Conservation (phyloP, 768 basidiomycete species). For the Symmetrospora coprosmae region DNA sequence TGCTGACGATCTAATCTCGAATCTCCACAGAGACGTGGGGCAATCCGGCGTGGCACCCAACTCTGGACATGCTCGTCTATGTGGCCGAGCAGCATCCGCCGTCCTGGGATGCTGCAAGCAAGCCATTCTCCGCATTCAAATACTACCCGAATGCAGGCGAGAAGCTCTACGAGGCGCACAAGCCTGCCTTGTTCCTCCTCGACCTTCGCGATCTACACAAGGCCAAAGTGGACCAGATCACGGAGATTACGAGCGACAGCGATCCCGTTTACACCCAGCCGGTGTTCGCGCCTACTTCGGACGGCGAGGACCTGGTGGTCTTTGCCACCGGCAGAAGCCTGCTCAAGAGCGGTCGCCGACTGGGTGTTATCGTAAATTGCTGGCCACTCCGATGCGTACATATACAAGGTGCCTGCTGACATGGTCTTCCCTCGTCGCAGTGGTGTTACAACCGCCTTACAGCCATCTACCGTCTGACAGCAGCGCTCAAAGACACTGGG, state of each 20-base stretch:
- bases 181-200: slow-evolving; percentile 48
- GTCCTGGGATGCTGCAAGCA: not conserved
- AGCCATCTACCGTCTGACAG: not conserved
- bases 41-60: not conserved
- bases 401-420: not conserved
- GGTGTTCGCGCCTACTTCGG: slow-evolving; percentile 41
- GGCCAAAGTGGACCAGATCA: slow-evolving; percentile 4
- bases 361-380: slow-evolving; percentile 40
- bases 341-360: slow-evolving; percentile 46
- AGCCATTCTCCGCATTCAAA: slow-evolving; percentile 41
- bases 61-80: slow-evolving; percentile 9
- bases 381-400: not conserved
- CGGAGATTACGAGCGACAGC: not conserved
- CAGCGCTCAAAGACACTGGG: slow-evolving; percentile 37
- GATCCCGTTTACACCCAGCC: slow-evolving; percentile 45
- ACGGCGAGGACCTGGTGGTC: slow-evolving; percentile 30
- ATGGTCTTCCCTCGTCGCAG: slow-evolving; percentile 18
- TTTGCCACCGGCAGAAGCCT: slow-evolving; percentile 53
- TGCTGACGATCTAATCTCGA: not conserved
- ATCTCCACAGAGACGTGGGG: slow-evolving; percentile 19
- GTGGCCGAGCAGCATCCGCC: slow-evolving; percentile 14
- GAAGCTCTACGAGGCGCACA: slow-evolving; percentile 44
- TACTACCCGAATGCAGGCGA: slow-evolving; percentile 55
- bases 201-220: slow-evolving; percentile 39
- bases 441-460: not conserved